A percentile compares a stretch with the other conserved stretches of the same genome.
Evolutionary conservation across 2,329 filamentous ascomycete genomes (phyloP).

Genomic region (Monilinia fructicola): DNA sequence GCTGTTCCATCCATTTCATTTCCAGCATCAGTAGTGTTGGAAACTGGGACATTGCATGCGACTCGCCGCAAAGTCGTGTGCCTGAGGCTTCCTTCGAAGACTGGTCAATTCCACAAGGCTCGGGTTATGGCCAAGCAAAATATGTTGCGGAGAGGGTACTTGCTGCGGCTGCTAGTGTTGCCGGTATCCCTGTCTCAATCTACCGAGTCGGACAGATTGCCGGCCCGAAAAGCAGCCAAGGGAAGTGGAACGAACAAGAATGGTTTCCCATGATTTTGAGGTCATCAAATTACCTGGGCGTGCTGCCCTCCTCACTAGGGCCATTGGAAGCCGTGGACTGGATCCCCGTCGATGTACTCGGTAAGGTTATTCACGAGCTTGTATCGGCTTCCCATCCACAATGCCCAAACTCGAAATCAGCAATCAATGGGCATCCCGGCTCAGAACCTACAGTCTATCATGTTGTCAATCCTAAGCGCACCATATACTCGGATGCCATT

Average conservation of each 20-base stretch:
- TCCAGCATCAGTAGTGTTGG: conserved; percentile 33
- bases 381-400: neutral
- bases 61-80: conserved; percentile 31
- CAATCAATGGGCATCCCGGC: rapidly evolving
- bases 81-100: conserved; percentile 43
- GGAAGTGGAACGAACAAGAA: conserved; percentile 16
- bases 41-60: neutral
- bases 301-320: neutral
- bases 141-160: conserved; percentile 43
- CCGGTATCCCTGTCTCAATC: conserved; percentile 44
- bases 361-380: conserved; percentile 7
- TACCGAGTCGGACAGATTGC: conserved; percentile 51
- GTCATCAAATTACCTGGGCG: neutral
- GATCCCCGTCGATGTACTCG: conserved; percentile 1
- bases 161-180: conserved; percentile 42
- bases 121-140: conserved; percentile 36
- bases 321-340: conserved; percentile 30
- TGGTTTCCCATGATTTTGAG: conserved; percentile 9
- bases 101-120: conserved; percentile 3
- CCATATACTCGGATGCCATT: neutral
- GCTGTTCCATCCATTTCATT: conserved; percentile 30
- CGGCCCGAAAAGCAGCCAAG: conserved; percentile 33
- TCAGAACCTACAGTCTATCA: neutral
- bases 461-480: conserved; percentile 8
- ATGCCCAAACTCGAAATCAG: rapidly evolving